Evolutionary conservation across 306 rosid genomes (phyloP), one percentile per base, ranked within the genome.

Genomic region (Glycyrrhiza uralensis): DNA sequence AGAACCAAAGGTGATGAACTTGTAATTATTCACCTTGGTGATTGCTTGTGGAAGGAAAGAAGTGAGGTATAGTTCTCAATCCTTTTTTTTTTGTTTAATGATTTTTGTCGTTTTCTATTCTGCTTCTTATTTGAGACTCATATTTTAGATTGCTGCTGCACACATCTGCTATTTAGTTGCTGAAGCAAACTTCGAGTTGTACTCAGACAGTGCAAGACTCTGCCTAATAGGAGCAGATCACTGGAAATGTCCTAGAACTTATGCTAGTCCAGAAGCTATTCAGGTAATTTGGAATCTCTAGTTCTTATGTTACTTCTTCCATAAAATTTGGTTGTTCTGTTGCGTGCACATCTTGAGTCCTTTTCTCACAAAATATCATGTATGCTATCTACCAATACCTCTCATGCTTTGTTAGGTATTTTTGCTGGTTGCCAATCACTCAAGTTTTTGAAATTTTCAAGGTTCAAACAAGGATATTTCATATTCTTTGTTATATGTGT

Each of bases 171-270:
- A 93, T 83, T 80, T 93, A 74, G 88, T 93, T 72, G 97, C 98
- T 5, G 97, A 93, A 80, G 96, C 96, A 60, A 91, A 89, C 79
- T 93, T 93, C 7, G 97, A 91, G 82, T 57, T 87, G 45, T 87
- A 85, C 82, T 89, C 97, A 2, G 97, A 91, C 76, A 85, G 82
- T 75, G 91, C 98, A 32, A 91, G 98, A 76, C 77, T 91, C 18
- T 93, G 98, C 81, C 87, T 93, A 55, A 79, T 93, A 76, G 98
- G 98, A 76, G 92, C 94, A 76, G 98, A 93, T 83, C 98, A 93
- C 84, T 93, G 86, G 98, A 89, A 83, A 76, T 86, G 36, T 69
- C 97, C 98, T 69, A 88, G 98, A 70, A 93, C 98, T 46, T 93
- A 81, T 71, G 94, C 92, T 72, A 87, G 86, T 78, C 98, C 97